Evolutionary conservation across 352 stramenopile genomes (phyloP), one percentile per base, ranked within the genome.

Genomic region (Phytopythium chamaehyphon): DNA sequence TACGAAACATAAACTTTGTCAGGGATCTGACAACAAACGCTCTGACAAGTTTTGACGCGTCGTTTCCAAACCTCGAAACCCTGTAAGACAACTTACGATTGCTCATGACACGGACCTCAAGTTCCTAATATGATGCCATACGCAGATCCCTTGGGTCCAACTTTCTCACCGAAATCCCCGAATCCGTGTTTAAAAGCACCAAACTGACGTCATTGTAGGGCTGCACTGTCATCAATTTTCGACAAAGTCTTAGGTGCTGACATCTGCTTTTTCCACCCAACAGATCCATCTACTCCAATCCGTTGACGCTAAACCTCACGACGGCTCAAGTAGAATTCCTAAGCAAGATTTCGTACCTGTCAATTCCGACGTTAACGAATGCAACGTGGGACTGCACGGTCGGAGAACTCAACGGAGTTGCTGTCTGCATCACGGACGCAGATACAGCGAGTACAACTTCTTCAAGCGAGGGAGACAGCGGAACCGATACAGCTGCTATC

Each of bases 261-360:
- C 21, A 19, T 16, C 39, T 18, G 11, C 2, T 31, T n/a, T 31
- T 26, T 31, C 2, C 22, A 22, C 14, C 1, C 4, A 3, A 19
- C 12, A 47, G 42, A 1, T 21, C 42, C 12, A 19, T 47, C 42
- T 47, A 22, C 21, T 47, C 8, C 21, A 69, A 65, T 23, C 35
- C 65, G 19, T 26, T 69, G 6, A 61, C 36, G 6, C 18, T 69
- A 23, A 47, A 47, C 23, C 49, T 87, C 31, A 77, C 65, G 9
- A 47, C 60, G 18, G 46, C 39, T 3, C 72, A 87, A 47, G 52
- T 79, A 38, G 40, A 55, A 7, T 84, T 83, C 39, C 47, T 87
- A 3, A 44, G 62, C 26, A 74, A 58, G 22, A 59, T 87, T 15
- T 57, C 64, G 8, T 47, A 69, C 26, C n/a, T 66, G 19, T 59